phyloP scores from a whole-genome alignment of 441 rosid genomes.

The Jatropha podagrica region DNA sequence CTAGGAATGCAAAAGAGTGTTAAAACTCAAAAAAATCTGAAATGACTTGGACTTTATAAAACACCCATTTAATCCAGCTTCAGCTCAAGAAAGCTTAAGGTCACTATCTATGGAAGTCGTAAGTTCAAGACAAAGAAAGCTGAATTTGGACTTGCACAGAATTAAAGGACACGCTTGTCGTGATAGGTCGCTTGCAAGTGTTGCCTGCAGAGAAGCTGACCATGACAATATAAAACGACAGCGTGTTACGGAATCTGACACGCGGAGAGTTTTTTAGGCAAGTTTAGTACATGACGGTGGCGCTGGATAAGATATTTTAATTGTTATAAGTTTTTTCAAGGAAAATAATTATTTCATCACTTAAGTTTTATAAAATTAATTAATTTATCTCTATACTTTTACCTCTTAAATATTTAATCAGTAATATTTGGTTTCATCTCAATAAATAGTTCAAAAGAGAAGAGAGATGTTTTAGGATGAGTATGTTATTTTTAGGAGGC shows the following conservation, averaged over 20 bases:
- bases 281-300: neutral
- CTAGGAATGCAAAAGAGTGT: neutral
- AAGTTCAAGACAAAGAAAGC: neutral
- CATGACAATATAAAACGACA: neutral
- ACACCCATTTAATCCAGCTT: neutral
- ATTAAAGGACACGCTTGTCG: neutral
- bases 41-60: neutral
- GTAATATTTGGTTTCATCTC: no score
- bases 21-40: neutral
- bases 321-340: no score
- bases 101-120: neutral
- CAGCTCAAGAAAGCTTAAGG: neutral
- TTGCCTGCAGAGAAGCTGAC: neutral
- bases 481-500: no score
- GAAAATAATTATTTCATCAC: no score
- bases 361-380: no score
- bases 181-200: slow-evolving; percentile 11
- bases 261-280: neutral
- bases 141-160: neutral
- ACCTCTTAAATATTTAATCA: no score
- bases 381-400: no score
- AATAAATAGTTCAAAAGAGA: no score
- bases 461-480: no score
- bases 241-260: neutral
- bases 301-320: neutral